Evolutionary conservation across 2,329 filamentous ascomycete genomes (phyloP), one percentile per base, ranked within the genome.

Genomic region (Fusarium sublunatum): DNA sequence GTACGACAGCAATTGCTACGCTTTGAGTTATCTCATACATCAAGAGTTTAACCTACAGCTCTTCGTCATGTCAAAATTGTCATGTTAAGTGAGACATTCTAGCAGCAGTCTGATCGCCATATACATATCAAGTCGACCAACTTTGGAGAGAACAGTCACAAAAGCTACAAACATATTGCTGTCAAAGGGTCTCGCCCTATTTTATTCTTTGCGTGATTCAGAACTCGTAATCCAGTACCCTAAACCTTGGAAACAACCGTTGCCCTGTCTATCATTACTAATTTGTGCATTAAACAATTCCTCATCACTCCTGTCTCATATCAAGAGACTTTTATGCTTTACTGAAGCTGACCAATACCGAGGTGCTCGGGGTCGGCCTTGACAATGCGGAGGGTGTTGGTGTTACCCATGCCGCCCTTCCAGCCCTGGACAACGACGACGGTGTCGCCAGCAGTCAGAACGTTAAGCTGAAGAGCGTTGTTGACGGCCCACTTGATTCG

Each of bases 401-500:
- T 96, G 83, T 95, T 91, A 72, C 92, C 91, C 88, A 93, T 92
- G 70, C 92, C 92, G 73, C 92, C 92, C 82, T 92, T 90, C 91
- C 91, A 96, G 80, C 91, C 91, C 80, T 96, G 92, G 35, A 96
- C 91, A 69, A 93, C 92, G 61, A 95, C 86, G 53, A 95, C 87
- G 29, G 87, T 86, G 74, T 93, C 91, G 67, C 88, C 90, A 74
- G 87, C 81, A 74, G 81, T 84, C 63, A 96, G 82, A 44, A 93
- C 86, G 70, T 88, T 88, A 64, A 99, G 90, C 79, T 90, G 88
- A 73, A 97, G 87, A 71, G 92, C 95, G 76, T 93, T 88, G 76
- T 86, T 83, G 77, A 99, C 92, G 77, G 92, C 95, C 93, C 94
- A 99, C 86, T 94, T 97, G 79, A 99, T 92, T 76, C 95, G 92